Percentiles rank a stretch among this genome's conserved stretches.
These are phyloP conservation scores for Tephrocybe sp. DNA, from an alignment of 768 basidiomycete genomes.

Conservation along the genomic window DNA sequence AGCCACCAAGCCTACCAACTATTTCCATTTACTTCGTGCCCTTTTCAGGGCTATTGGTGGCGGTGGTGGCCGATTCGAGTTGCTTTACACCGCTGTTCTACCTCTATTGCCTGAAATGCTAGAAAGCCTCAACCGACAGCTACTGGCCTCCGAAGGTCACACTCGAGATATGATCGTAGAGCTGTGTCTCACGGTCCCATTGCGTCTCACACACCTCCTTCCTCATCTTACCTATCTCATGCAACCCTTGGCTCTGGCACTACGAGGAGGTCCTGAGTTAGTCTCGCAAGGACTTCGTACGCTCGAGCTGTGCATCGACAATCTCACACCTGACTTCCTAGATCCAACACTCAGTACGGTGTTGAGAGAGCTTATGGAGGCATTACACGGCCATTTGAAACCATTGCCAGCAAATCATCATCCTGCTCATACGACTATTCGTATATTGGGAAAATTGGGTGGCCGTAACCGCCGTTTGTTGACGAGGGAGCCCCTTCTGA, in stretches of 20 bases:
- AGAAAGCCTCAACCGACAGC: conserved; percentile 88
- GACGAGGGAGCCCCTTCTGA: conserved; percentile 74
- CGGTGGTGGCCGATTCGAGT: conserved; percentile 89
- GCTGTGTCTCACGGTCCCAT: conserved; percentile 93
- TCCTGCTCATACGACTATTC: conserved; percentile 91
- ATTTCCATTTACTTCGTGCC: conserved; percentile 88
- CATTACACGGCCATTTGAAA: conserved; percentile 86
- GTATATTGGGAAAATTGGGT: conserved; percentile 95
- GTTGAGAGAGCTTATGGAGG: conserved; percentile 91
- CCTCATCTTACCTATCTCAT: conserved; percentile 95
- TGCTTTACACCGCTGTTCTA: conserved; percentile 93
- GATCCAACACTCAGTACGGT: conserved; percentile 95
- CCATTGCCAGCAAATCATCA: conserved; percentile 88
- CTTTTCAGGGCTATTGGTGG: conserved; percentile 94
- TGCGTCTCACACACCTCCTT: conserved; percentile 92
- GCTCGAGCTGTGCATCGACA: conserved; percentile 98
- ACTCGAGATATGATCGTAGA: conserved; percentile 94
- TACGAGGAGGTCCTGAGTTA: conserved; percentile 84
- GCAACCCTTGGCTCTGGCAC: conserved; percentile 91
- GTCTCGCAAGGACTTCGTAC: conserved; percentile 95
- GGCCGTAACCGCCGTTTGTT: conserved; percentile 89
- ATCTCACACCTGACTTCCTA: conserved; percentile 95
- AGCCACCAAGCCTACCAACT: conserved; percentile 86
- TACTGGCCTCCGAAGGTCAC: conserved; percentile 80
- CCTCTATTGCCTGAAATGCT: conserved; percentile 97